These are phyloP conservation scores for Tylopilus cervinicoccineus DNA, from an alignment of 768 basidiomycete species.

Conservation along the genomic window DNA sequence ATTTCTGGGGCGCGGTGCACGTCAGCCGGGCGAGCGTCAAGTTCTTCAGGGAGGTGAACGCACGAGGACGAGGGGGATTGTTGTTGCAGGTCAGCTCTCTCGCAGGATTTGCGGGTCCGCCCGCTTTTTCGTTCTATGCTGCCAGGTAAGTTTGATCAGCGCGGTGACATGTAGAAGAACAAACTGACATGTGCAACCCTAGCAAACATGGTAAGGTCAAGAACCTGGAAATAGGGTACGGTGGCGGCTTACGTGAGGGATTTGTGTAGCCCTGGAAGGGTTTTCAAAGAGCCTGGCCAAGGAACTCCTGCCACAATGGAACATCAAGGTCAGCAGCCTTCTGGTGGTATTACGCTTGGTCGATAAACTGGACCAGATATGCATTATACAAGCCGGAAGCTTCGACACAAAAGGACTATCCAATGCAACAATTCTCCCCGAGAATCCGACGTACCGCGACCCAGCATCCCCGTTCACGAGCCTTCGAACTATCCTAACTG, in stretches of 20 bases:
- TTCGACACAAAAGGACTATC: slow-evolving; percentile 7
- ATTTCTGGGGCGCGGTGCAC: slow-evolving; percentile 27
- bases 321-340: slow-evolving; percentile 26
- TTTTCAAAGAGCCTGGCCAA: slow-evolving; percentile 30
- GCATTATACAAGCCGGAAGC: slow-evolving; percentile 16
- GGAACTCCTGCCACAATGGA: slow-evolving; percentile 41
- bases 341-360: not conserved
- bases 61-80: slow-evolving; percentile 30
- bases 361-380: slow-evolving; percentile 10
- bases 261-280: slow-evolving; percentile 30
- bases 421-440: not conserved
- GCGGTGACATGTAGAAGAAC: slow-evolving; percentile 10
- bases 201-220: slow-evolving; percentile 20
- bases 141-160: slow-evolving; percentile 11
- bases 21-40: slow-evolving; percentile 25
- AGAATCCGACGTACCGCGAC: slow-evolving; percentile 8
- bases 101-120: slow-evolving; percentile 20
- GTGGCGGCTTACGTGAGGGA: not conserved
- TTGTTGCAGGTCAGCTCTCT: slow-evolving; percentile 35
- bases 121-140: slow-evolving; percentile 15
- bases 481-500: not conserved
- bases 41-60: slow-evolving; percentile 34
- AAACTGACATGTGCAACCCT: not conserved
- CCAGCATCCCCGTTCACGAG: not conserved
- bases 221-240: not conserved